Evolutionary conservation across 2,329 filamentous ascomycete species (phyloP).

Genomic region (Fusarium penzigii): DNA sequence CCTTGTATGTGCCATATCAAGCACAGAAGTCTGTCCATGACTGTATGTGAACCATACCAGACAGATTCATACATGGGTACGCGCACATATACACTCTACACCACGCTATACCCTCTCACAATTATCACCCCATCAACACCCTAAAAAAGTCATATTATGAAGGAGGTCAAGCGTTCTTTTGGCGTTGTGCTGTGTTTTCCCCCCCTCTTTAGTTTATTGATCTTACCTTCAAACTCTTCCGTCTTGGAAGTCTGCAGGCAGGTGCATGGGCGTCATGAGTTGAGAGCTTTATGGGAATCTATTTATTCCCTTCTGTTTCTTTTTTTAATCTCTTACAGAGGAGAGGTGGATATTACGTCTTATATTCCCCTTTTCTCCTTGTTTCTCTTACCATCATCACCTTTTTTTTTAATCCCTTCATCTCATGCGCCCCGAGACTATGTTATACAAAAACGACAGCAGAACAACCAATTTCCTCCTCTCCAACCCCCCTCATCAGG

Average conservation of each 20-base stretch:
- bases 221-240: background rate
- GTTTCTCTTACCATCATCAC: background rate
- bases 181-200: conserved; percentile 16
- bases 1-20: background rate
- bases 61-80: background rate
- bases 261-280: conserved; percentile 6
- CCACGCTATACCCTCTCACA: background rate
- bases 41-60: conserved; percentile 1
- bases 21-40: conserved; percentile 14
- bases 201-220: background rate
- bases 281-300: background rate
- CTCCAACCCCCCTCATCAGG: too few relatives aligned
- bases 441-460: too few relatives aligned
- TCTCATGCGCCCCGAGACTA: too few relatives aligned
- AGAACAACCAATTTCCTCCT: too few relatives aligned
- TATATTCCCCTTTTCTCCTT: background rate
- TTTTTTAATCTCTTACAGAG: too few relatives aligned
- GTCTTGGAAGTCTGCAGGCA: background rate
- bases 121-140: conserved; percentile 2
- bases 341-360: too few relatives aligned
- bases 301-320: background rate
- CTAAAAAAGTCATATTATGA: conserved; percentile 17
- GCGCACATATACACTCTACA: background rate
- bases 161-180: conserved; percentile 13
- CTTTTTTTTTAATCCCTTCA: background rate